Evolutionary conservation across 495 filamentous ascomycete genomes (phyloP), one percentile per base, ranked within the genome.

Genomic region (Aspergillus steynii): DNA sequence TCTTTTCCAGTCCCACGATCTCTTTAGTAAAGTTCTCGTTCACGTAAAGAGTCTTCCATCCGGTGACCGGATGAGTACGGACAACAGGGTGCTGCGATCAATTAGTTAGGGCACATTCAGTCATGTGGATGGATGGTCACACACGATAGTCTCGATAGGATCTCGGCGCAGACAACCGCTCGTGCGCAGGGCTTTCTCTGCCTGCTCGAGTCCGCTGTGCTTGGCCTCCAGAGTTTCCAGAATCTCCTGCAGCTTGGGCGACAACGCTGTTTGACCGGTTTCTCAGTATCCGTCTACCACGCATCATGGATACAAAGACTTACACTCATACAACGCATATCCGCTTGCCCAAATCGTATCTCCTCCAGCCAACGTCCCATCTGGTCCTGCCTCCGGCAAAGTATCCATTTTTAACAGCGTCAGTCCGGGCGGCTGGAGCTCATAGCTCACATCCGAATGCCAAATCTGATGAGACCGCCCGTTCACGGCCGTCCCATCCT

Each of bases 21-120:
- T 54, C 63, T 55, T 47, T 57, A 26, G 48, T 68, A 61, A 55
- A 63, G 29, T 59, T 58, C 55, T 53, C 50, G 42, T 63, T 63
- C 50, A 63, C 61, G 27, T 58, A 82, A 15, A 83, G 51, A 12
- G 70, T 63, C 65, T 83, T 83, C 78, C 77, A 80, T 3, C 76
- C 76, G 0, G 81, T 83, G 2, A 81, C 74, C 0, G 78, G 79
- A 58, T 83, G 76, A 4, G 81, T 82, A 45, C 80, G 71, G 25
- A 82, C 61, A 10, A 81, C 74, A 47, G 77, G 79, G 60, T 82
- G 78, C 51, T 53, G 29, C 5, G 5, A 7, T 34, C 31, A 34
- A 34, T 34, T 1, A 34, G 9, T 34, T 3, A 34, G 31, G 31
- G 31, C 5, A 7, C 31, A 34, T 34, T 34, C 31, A 7, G 31